Conservation (phyloP, 495 filamentous ascomycete genomes). For the Entonaema liquescens region DNA sequence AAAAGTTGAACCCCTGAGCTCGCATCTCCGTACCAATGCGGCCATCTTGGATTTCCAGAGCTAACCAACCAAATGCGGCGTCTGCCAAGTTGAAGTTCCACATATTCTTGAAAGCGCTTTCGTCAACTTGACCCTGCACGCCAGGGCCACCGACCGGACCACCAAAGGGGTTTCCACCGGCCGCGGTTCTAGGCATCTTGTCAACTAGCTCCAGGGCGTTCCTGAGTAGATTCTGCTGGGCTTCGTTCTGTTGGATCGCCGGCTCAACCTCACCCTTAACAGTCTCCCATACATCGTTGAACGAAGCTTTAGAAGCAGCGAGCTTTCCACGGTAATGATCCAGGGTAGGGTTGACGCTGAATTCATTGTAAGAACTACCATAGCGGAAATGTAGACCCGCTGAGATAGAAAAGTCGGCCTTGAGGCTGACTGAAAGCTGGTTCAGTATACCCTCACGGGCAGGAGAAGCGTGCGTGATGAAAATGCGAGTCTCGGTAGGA, state of each 20-base stretch:
- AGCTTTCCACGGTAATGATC: constrained; percentile 99
- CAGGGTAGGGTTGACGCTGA: constrained; percentile 96
- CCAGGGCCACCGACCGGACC: constrained; percentile 78
- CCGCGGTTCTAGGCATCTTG: constrained; percentile 95
- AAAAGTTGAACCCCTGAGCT: constrained; percentile 99
- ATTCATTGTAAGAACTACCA: constrained; percentile 99
- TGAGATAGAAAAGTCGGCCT: constrained; percentile 98
- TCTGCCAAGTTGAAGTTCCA: constrained; percentile 99
- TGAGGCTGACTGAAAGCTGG: constrained; percentile 96
- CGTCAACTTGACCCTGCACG: constrained; percentile 87
- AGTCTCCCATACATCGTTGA: constrained; percentile 99
- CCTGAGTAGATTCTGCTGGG: constrained; percentile 87
- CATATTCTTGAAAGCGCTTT: constrained; percentile 99
- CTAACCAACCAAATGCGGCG: constrained; percentile 94
- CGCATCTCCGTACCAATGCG: constrained; percentile 98
- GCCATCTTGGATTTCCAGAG: constrained; percentile 91
- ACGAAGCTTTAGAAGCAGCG: constrained; percentile 97
- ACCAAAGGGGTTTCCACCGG: constrained; percentile 95
- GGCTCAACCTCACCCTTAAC: constrained; percentile 94
- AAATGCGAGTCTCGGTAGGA: constrained; percentile 96
- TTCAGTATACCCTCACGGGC: constrained; percentile 97
- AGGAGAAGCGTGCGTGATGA: constrained; percentile 96
- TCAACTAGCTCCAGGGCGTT: constrained; percentile 90
- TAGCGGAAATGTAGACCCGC: constrained; percentile 99
- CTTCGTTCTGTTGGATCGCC: constrained; percentile 89